Conservation (phyloP, 495 filamentous ascomycete species). For the Penicillium pulvis region DNA sequence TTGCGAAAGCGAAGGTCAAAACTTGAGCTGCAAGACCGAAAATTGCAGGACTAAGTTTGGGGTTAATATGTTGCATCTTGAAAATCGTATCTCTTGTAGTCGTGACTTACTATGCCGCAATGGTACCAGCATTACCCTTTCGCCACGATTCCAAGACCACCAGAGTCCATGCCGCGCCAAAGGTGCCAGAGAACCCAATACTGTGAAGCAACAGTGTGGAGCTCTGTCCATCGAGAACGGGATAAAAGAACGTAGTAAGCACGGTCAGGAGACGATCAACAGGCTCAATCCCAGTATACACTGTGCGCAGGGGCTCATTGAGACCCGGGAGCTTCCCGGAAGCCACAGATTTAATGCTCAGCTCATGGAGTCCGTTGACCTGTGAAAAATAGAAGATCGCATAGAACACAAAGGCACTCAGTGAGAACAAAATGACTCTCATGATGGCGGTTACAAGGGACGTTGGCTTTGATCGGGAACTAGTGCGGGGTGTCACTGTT, state of each 20-base stretch:
- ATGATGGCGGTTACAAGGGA: slow-evolving; percentile 5
- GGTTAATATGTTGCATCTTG: slow-evolving; percentile 3
- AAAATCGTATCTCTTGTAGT: not conserved
- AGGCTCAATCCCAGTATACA: slow-evolving; percentile 52
- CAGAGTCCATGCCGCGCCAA: slow-evolving; percentile 57
- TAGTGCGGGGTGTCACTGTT: not conserved
- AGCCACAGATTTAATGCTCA: slow-evolving; percentile 30
- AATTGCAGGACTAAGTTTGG: slow-evolving; percentile 40
- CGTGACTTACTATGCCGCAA: slow-evolving; percentile 54
- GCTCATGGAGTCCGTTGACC: slow-evolving; percentile 42
- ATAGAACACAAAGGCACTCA: slow-evolving; percentile 46
- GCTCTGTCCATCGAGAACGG: slow-evolving; percentile 52
- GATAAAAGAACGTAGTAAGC: slow-evolving; percentile 58
- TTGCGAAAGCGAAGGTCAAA: slow-evolving; percentile 53
- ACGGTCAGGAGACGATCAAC: slow-evolving; percentile 51
- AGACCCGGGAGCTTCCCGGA: slow-evolving; percentile 43
- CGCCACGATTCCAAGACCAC: slow-evolving; percentile 59
- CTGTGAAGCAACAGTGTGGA: slow-evolving; percentile 48
- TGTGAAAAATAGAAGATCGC: slow-evolving; percentile 43
- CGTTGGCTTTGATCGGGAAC: not conserved
- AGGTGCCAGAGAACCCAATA: slow-evolving; percentile 54
- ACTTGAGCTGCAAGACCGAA: slow-evolving; percentile 58
- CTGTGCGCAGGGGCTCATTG: slow-evolving; percentile 39
- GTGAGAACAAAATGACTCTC: slow-evolving; percentile 25
- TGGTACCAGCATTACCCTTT: slow-evolving; percentile 52